Evolutionary conservation across 1,139 yeast genomes (phyloP).

Genomic region (Eremothecium coryli): DNA sequence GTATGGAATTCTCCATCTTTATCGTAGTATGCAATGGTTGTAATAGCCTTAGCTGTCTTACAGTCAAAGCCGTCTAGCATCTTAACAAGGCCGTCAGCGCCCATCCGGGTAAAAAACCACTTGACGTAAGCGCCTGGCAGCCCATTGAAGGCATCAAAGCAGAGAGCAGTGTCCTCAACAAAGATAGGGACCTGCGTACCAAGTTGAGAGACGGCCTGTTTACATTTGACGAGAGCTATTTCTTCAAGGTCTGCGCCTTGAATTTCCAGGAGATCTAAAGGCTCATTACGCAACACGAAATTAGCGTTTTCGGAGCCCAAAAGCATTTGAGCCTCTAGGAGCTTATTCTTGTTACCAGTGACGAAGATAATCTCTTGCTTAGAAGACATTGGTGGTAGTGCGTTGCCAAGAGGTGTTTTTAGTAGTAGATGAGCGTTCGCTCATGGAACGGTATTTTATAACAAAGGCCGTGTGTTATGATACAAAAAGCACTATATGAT

Average conservation of each 20-base stretch:
- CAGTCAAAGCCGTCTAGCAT: conserved; percentile 74
- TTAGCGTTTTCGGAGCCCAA: conserved; percentile 43
- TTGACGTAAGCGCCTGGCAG: conserved; percentile 91
- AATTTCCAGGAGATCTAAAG: conserved; percentile 76
- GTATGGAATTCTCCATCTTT: conserved; percentile 71
- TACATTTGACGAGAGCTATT: conserved; percentile 74
- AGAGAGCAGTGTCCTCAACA: conserved; percentile 91
- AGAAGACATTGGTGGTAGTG: background rate
- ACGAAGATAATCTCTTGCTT: conserved; percentile 38
- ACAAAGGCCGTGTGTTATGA: conserved; percentile 1
- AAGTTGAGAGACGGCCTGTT: conserved; percentile 55
- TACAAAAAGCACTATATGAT: too few species aligned
- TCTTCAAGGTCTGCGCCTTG: conserved; percentile 76
- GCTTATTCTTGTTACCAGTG: conserved; percentile 83
- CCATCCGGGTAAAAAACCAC: conserved; percentile 75
- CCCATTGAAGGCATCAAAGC: conserved; percentile 68
- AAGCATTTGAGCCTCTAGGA: conserved; percentile 73
- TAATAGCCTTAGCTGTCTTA: conserved; percentile 78
- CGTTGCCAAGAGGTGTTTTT: too few species aligned
- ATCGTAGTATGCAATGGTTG: conserved; percentile 86
- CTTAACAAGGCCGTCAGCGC: conserved; percentile 64
- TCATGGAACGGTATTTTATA: background rate
- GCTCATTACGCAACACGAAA: conserved; percentile 46
- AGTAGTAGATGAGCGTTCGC: too few species aligned
- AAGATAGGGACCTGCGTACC: conserved; percentile 60